Conservation (phyloP, 306 rosid genomes). For the Dalbergia cochinchinensis region DNA sequence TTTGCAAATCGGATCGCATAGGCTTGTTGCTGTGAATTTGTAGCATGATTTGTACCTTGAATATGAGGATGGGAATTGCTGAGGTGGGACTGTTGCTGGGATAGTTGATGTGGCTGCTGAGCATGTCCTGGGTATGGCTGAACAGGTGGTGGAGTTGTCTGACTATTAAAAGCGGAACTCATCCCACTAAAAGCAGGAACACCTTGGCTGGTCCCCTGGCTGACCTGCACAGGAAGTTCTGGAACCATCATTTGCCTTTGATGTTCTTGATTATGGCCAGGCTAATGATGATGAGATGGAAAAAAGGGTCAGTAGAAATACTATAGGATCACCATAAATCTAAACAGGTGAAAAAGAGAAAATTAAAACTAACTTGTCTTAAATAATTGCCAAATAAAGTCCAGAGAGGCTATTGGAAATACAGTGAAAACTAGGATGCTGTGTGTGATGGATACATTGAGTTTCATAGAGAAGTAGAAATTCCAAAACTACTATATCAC, state of each 20-base stretch:
- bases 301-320: slow-evolving; percentile 39
- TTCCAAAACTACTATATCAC: slow-evolving; percentile 17
- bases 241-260: slow-evolving; percentile 89
- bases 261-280: slow-evolving; percentile 87
- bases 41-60: slow-evolving; percentile 75
- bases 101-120: slow-evolving; percentile 79
- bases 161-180: slow-evolving; percentile 82
- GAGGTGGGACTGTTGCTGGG: slow-evolving; percentile 81
- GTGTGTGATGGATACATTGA: neutral
- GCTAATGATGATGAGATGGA: slow-evolving; percentile 49
- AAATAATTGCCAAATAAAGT: slow-evolving; percentile 18
- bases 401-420: slow-evolving; percentile 3
- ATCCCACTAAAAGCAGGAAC: slow-evolving; percentile 78
- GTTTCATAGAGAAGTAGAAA: slow-evolving; percentile 12
- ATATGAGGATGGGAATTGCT: slow-evolving; percentile 78
- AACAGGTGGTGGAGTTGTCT: slow-evolving; percentile 73
- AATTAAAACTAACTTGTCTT: neutral
- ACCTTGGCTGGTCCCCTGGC: slow-evolving; percentile 81
- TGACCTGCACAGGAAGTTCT: slow-evolving; percentile 80
- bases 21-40: slow-evolving; percentile 78
- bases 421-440: neutral
- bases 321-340: slow-evolving; percentile 26
- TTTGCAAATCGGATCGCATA: slow-evolving; percentile 72
- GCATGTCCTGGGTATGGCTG: slow-evolving; percentile 80
- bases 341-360: neutral